phyloP scores from a whole-genome alignment of 1,139 yeast species.

The Hansenula sp. region DNA sequence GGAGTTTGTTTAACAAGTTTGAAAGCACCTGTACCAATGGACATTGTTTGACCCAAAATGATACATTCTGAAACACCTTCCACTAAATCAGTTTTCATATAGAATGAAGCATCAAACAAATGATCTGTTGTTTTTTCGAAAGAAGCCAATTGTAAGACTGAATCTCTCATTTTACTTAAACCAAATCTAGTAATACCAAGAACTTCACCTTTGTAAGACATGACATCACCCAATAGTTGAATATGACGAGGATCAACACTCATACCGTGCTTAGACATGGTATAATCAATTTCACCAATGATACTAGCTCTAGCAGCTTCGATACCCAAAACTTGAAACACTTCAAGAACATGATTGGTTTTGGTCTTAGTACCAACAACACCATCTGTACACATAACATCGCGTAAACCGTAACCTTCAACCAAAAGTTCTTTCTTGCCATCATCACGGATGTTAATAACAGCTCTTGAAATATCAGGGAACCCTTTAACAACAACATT shows the following conservation, averaged over 20 bases:
- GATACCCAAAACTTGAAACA: constrained; percentile 85
- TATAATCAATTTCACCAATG: constrained; percentile 90
- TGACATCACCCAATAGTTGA: constrained; percentile 94
- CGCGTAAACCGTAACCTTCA: constrained; percentile 95
- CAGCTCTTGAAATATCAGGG: constrained; percentile 89
- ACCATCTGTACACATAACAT: constrained; percentile 98
- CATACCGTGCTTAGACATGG: constrained; percentile 99
- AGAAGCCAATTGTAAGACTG: constrained; percentile 93
- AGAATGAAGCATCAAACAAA: constrained; percentile 95
- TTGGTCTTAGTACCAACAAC: constrained; percentile 81
- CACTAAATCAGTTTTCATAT: constrained; percentile 90
- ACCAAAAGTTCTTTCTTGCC: constrained; percentile 88
- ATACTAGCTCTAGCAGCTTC: constrained; percentile 96
- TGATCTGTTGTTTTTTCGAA: constrained; percentile 99
- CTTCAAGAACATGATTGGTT: constrained; percentile 92
- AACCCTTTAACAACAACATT: constrained; percentile 89
- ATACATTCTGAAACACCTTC: constrained; percentile 99
- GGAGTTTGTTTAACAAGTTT: constrained; percentile 65
- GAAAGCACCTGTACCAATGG: constrained; percentile 96
- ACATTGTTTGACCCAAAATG: constrained; percentile 96
- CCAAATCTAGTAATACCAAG: constrained; percentile 98
- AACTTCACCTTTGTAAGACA: constrained; percentile 98
- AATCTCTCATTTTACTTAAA: constrained; percentile 96
- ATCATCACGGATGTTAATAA: constrained; percentile 81
- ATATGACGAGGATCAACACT: constrained; percentile 99